Base-by-base conservation (phyloP, 345 rosid species). In the Trapa bicornis region DNA sequence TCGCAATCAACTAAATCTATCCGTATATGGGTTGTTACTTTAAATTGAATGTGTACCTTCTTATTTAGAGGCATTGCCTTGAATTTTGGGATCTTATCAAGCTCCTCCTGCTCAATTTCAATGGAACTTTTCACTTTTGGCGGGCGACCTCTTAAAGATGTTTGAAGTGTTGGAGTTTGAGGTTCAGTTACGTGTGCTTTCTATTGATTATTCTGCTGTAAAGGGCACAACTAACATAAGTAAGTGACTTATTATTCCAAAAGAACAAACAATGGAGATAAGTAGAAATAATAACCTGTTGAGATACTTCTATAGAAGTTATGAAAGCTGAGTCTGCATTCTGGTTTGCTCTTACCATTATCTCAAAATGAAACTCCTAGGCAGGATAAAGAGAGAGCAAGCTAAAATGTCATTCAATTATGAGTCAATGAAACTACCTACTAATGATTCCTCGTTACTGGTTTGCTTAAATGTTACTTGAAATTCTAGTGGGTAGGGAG, bases 21-120 rank as follows among this genome's bases (percentile, higher is more conserved):
- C 29, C 29, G 29, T 22, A 22, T 3, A 61, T 7, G 0, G 10
- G 3, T 13, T 7, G 29, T 12, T 58, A 36, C 64, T 35, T 7
- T 36, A 50, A 54, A 68, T 35, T 32, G 33, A 71, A 67, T 68
- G 1, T 22, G 12, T 78, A 94, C 99, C 97, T 95, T 95, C 70
- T 85, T 91, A 70, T 95, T 89, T 77, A 95, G 74, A 75, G 96
- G 96, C 80, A 83, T 91, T 42, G 99, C 99, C 84, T 87, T 95
- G 74, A 95, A 95, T 71, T 85, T 95, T 42, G 97, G 96, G 22
- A 84, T 81, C 75, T 89, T 95, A 77, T 89, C 96, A 60, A 95
- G 85, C 71, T 86, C 97, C 72, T 91, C 99, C 69, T 78, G 86
- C 81, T 89, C 96, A 65, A 89, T 84, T 75, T 95, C 99, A 5